phyloP scores from a whole-genome alignment of 208 protist species.

The Entamoeba invadens region DNA sequence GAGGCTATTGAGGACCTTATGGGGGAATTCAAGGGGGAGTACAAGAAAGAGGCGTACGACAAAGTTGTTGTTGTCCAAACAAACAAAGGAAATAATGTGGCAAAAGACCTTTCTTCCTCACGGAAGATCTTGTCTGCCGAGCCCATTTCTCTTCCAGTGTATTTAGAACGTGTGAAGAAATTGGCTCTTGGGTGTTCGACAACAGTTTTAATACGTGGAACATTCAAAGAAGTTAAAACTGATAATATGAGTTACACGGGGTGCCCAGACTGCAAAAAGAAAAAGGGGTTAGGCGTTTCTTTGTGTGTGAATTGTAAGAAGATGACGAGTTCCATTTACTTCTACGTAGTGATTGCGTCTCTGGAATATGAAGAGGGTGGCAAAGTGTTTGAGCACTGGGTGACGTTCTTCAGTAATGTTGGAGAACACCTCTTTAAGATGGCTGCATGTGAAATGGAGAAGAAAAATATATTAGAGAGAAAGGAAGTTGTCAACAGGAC shows the following conservation, averaged over 20 bases:
- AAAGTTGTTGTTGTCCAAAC: not conserved
- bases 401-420: not conserved
- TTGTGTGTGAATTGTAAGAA: not conserved
- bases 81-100: not conserved
- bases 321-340: not conserved
- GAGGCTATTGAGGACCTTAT: not conserved
- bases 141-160: not conserved
- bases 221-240: not conserved
- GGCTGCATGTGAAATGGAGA: not conserved
- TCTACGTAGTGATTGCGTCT: not conserved
- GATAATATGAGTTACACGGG: not conserved
- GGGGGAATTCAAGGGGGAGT: not conserved
- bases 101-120: not conserved
- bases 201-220: not conserved
- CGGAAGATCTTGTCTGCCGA: not conserved
- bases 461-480: too few species aligned
- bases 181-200: not conserved
- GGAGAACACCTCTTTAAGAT: not conserved
- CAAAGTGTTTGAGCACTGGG: not conserved
- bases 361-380: not conserved
- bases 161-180: not conserved
- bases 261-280: not conserved
- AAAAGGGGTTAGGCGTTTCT: not conserved
- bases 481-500: too few species aligned
- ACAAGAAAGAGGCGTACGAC: not conserved